Evolutionary conservation across 495 filamentous ascomycete species (phyloP), one percentile per base, ranked within the genome.

Genomic region (Glonium stellatum): DNA sequence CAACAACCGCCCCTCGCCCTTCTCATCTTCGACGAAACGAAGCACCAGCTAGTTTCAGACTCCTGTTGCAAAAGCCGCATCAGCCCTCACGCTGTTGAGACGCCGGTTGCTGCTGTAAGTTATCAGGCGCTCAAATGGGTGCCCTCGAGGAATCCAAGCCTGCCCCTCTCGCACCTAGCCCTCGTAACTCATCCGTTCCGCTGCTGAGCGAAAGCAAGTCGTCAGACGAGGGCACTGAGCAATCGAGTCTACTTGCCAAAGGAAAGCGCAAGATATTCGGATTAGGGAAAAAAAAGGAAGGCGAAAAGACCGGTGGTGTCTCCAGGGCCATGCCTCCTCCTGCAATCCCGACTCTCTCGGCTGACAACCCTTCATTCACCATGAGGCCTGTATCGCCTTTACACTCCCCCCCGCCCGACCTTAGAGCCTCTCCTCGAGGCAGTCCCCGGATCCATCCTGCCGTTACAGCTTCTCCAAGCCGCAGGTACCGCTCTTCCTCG

Each of bases 401-500:
- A 15, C 34, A 42, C 36, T 55, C 52, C 13, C 57, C 61, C 21
- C 39, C 51, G 19, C 18, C 36, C 10, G 61, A 64, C 34, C 51
- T 57, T 22, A 55, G 64, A 46, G 37, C 54, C n/a, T 64, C 65
- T 36, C 65, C 65, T 25, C 65, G 65, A 22, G 37, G 61, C 41
- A 64, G 61, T 55, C 65, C 65, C 34, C 65, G 65, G 47, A 60
- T 67, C n/a, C 53, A 58, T 50, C 61, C 65, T 21, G 52, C 57
- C 27, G 47, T 56, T 13, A 34, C 49, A 9, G 55, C 61, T 1
- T 68, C 65, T 21, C 65, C 65, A 41, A 61, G 55, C 27, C 65
- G 65, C 23, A 62, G 65, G n/a, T 55, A 71, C 34, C 67, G 69
- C 46, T 75, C 76, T 5, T 62, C 70, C 10, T 78, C 76, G 3